Evolutionary conservation across 2,329 filamentous ascomycete species (phyloP), one percentile per base, ranked within the genome.

Genomic region (Pseudogymnoascus sp.): DNA sequence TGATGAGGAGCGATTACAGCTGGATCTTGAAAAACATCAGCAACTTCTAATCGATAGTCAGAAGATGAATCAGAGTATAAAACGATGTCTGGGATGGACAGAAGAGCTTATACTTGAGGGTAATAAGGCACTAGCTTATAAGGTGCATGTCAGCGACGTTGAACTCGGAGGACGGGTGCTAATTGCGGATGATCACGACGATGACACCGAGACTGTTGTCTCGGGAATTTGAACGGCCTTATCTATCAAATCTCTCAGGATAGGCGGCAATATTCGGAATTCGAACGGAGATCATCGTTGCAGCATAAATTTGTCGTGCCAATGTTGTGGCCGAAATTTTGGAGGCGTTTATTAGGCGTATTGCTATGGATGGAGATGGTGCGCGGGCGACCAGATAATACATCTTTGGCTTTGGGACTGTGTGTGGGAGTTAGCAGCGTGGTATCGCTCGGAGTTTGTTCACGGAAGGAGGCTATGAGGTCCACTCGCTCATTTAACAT

Each of bases 61-160:
- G 71, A 95, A 92, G 77, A 92, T 97, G 80, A 97, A 97, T 72
- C 90, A 95, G 73, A 96, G 90, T 73, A 82, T 99, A 52, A 95
- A 91, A 74, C 83, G 91, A 58, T 99, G 94, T 73, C 81, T 97
- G 35, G 86, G 87, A 67, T 93, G 91, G 83, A 95, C 92, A 0
- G 93, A 99, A 72, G 87, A 90, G 66, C 81, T 99, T 49, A 96
- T 99, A 73, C 87, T 84, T 59, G 92, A 97, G 68, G 94, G 89
- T 5, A 89, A 87, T 71, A 93, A 91, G 72, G 94, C 94, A 0
- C 81, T 99, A 2, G 88, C 89, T 58, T 96, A 96, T 72, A 81
- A 84, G 63, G 90, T 97, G 26, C 83, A 83, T 31, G 83, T 89
- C 7, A 90, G 86, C 67, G 93, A 97, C 70, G 81, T 96, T 35